Base-by-base conservation (phyloP, 192 early-diverging fungal genomes). In the Cetraspora pellucida region DNA sequence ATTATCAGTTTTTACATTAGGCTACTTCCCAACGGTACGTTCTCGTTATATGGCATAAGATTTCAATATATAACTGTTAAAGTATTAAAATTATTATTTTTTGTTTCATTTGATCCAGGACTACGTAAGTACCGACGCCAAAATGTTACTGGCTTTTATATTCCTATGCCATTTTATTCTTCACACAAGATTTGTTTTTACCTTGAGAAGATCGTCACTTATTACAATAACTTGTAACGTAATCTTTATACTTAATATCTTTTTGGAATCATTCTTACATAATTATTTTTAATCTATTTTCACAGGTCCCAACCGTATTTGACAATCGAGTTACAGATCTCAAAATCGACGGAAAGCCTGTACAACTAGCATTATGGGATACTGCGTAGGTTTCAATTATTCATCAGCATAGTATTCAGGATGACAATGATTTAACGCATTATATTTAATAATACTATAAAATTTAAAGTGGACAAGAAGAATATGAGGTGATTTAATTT, bases 341-440 rank as follows among this genome's bases (percentile, higher is more conserved):
- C 67, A 88, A 93, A 72, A 90, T 93, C 46, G 93, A 97, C 82
- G 93, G 91, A 77, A 92, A 91, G 80, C 84, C 85, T 50, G 93
- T 97, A 17, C 93, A 97, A 82, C 85, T 99, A 44, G 94, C 93
- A 47, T 84, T 98, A 23, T 99, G 96, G 95, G 97, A 99, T 91
- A 98, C 96, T 75, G 96, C 96, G 77, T 84, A 84, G 25, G 80
- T 79, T 30, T 45, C 2, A 49, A 13, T 9, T 58, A 1, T 2
- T 57, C 17, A 14, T 57, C 11, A 23, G 9, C 17, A 1, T 13
- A 73, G 3, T 59, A 47, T 44, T 55, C 17, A 16, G 37, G 17
- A n/a, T 25, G 19, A 59, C 6, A 17, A 21, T 59, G 65, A 13
- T 64, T 43, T 60, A 16, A n/a, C 14, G 19, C 16, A 31, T 10